Evolutionary conservation across 1,284 basidiomycete genomes (phyloP), one percentile per base, ranked within the genome.

Genomic region (Apiotrichum mycotoxinovorans): DNA sequence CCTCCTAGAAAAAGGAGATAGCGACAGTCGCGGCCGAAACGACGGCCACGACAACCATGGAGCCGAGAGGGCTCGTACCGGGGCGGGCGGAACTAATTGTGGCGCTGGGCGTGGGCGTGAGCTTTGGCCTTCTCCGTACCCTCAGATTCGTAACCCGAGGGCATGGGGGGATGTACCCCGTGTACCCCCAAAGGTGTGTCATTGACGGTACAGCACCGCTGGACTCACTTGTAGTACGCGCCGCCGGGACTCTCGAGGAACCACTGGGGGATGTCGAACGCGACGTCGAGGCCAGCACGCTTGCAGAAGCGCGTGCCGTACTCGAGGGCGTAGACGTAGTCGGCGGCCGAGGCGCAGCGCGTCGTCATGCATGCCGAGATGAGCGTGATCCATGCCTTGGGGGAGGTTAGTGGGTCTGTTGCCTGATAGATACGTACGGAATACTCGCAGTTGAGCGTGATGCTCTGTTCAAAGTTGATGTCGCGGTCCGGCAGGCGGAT

Each of bases 321-420:
- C 57, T 73, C 73, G 17, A 66, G 33, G 2, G 68, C 73, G 52
- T 75, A 75, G 0, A 68, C 72, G 9, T 70, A 65, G 56, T 73
- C 72, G 0, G 72, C 66, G 4, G 70, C 67, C 0, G 69, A 71
- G 9, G 37, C 38, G 54, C 72, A 74, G 2, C 22, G 27, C 2
- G 47, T 17, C 15, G 68, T 60, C 3, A 75, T 61, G 55, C 73
- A 75, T 4, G 27, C 22, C 15, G 61, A 30, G 41, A 73, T 58
- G 43, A 61, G 45, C 2, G 18, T 25, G 5, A n/a, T 34, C 67
- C 66, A 69, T 23, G 41, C 12, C 65, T 68, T n/a, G n/a, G 45
- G 15, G 2, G 37, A n/a, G 37, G 30, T 30, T 30, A 12, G 4
- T 1, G 15, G 43, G 11, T 27, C 15, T 18, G 43, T 22, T 11